Conservation (phyloP, 2,329 filamentous ascomycete species). For the Curvularia sp. region DNA sequence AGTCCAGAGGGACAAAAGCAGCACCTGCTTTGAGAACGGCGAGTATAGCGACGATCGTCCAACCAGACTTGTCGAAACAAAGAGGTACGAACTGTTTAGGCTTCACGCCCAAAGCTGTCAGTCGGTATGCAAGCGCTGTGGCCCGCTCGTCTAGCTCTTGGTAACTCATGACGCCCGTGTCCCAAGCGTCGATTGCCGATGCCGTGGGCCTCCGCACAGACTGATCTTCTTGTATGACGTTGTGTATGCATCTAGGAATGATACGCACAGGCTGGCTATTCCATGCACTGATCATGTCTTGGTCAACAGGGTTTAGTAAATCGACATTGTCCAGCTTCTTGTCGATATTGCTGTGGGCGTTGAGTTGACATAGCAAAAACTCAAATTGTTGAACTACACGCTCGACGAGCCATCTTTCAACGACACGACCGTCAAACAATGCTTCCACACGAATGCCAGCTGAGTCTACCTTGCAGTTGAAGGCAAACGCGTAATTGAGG, state of each 20-base stretch:
- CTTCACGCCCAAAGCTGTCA: slow-evolving; percentile 37
- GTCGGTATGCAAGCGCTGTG: slow-evolving; percentile 34
- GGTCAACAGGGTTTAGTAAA: slow-evolving; percentile 34
- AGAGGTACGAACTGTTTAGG: slow-evolving; percentile 41
- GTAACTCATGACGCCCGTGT: slow-evolving; percentile 37
- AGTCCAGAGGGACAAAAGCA: slow-evolving; percentile 50
- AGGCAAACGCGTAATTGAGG: slow-evolving; percentile 48
- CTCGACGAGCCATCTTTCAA: slow-evolving; percentile 39
- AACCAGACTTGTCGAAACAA: slow-evolving; percentile 49
- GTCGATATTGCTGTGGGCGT: slow-evolving; percentile 18
- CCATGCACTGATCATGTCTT: slow-evolving; percentile 32
- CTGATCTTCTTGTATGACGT: slow-evolving; percentile 37
- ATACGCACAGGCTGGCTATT: slow-evolving; percentile 35
- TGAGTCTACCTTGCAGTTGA: slow-evolving; percentile 39
- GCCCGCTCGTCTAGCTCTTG: slow-evolving; percentile 39
- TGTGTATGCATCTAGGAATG: slow-evolving; percentile 41
- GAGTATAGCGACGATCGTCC: slow-evolving; percentile 47
- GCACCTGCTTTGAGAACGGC: slow-evolving; percentile 49
- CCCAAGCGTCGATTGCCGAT: slow-evolving; percentile 42
- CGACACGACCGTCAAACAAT: slow-evolving; percentile 40
- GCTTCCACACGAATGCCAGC: slow-evolving; percentile 37
- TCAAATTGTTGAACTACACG: slow-evolving; percentile 42
- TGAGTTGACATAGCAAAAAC: slow-evolving; percentile 37
- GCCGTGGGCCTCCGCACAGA: slow-evolving; percentile 27
- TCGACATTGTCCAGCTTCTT: slow-evolving; percentile 27